Evolutionary conservation across 2,329 filamentous ascomycete species (phyloP).

Genomic region (Colletotrichum truncatum): DNA sequence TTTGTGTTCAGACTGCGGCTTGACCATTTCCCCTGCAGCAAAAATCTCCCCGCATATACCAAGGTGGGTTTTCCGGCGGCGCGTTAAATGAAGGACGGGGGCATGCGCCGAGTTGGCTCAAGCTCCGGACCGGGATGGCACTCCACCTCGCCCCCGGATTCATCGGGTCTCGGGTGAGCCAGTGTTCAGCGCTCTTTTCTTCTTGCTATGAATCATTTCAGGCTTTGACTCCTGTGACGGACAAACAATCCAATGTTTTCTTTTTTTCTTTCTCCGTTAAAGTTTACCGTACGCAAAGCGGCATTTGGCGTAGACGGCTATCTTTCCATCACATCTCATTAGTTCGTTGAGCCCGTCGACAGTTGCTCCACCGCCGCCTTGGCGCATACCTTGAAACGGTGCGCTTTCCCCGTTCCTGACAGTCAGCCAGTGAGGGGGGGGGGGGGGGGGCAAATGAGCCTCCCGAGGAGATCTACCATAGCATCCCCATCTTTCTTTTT

Average conservation of each 20-base stretch:
- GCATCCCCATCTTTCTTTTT: neutral
- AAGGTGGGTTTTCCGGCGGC: conserved; percentile 2
- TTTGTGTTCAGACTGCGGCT: too few relatives aligned
- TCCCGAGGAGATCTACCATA: neutral
- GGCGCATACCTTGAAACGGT: conserved; percentile 19
- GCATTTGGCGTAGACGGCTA: neutral
- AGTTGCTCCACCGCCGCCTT: neutral
- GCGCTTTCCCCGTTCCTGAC: neutral
- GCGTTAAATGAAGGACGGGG: conserved; percentile 15
- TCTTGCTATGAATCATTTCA: neutral
- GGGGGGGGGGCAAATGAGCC: neutral
- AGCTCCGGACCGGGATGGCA: conserved; percentile 1
- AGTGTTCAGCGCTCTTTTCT: neutral
- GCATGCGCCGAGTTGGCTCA: conserved; percentile 1
- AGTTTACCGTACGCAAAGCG: neutral
- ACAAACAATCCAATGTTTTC: too few relatives aligned
- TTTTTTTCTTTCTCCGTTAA: too few relatives aligned
- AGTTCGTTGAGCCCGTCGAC: neutral
- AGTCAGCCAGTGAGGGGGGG: neutral
- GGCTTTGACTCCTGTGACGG: too few relatives aligned
- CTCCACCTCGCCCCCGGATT: conserved; percentile 1
- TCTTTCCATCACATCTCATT: neutral
- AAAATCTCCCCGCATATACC: neutral
- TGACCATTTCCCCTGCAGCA: too few relatives aligned
- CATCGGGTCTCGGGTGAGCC: neutral